phyloP scores from a whole-genome alignment of 2,329 filamentous ascomycete species.

The Aspergillus spinulosporus region DNA sequence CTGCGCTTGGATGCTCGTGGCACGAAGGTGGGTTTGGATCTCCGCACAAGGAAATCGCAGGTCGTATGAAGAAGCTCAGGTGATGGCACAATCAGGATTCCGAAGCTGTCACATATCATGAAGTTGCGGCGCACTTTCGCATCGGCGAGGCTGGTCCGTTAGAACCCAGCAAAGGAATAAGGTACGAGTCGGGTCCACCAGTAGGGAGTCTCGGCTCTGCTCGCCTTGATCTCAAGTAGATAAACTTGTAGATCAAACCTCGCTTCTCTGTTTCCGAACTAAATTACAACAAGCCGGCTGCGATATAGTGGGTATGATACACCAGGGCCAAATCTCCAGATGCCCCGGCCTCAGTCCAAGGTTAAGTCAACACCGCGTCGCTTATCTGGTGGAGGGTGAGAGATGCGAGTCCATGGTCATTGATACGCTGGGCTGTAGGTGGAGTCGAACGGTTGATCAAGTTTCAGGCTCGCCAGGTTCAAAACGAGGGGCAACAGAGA shows the following conservation, averaged over 20 bases:
- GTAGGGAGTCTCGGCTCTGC: neutral
- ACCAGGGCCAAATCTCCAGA: constrained; percentile 12
- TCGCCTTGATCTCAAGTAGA: neutral
- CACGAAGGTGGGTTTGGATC: constrained; percentile 11
- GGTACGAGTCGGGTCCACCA: neutral
- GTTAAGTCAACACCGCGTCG: constrained; percentile 18
- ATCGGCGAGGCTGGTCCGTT: neutral
- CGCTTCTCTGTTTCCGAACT: neutral
- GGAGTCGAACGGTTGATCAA: constrained; percentile 5
- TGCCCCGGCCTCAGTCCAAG: constrained; percentile 16
- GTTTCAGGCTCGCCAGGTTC: constrained; percentile 3
- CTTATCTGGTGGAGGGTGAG: constrained; percentile 15
- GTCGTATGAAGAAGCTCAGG: neutral
- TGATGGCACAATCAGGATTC: constrained; percentile 7
- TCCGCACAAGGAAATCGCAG: constrained; percentile 1
- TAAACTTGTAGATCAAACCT: neutral
- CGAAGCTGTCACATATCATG: constrained; percentile 1
- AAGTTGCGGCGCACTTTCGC: neutral
- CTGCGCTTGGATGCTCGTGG: constrained; percentile 2
- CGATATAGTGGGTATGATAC: constrained; percentile 3
- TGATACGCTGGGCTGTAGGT: constrained; percentile 4
- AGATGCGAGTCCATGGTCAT: constrained; percentile 15
- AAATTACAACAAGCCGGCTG: neutral
- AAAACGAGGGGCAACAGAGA: constrained; percentile 1
- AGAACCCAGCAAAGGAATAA: neutral